Evolutionary conservation across 176 grass and related monocot species (phyloP), one percentile per base, ranked within the genome.

Genomic region (Hsuehochloa calcarea): DNA sequence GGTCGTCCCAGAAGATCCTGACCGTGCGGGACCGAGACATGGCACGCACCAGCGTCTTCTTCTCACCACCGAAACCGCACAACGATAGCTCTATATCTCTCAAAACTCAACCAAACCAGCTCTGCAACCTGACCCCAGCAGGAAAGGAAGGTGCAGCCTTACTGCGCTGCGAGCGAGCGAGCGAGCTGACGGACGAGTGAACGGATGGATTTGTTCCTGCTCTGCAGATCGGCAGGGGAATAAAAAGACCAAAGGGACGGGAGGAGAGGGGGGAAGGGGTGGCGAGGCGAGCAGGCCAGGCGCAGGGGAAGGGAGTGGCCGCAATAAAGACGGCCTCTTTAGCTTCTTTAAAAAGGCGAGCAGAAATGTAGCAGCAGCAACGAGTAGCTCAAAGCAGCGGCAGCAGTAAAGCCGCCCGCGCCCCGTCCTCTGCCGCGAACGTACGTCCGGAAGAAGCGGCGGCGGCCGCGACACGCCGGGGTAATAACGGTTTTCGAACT

Each of bases 1-100:
- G 96, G 84, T 98, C 96, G 52, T 88, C 88, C 96, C 96, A 98
- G 52, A 87, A 80, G 88, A 98, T 93, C 16, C 93, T 75, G 83
- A 98, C 66, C 37, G 87, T 95, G 47, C 93, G 88, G 62, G 85
- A 76, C 75, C 80, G 94, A 56, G 85, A 87, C 96, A 98, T 95
- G 82, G 67, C 70, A 29, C 64, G 87, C 40, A 14, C 25, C 10
- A 59, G 41, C 38, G 40, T 17, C 76, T 47, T 38, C 43, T 37
- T 11, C 65, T 41, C 65, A 20, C 63, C 65, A 26, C 60, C 60
- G 19, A 63, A 60, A 19, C n/a, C 49, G 19, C 61, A 12, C 25
- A 19, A 40, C 22, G 78, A 35, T 10, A 15, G 11, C 20, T 43
- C 19, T 65, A 0, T 22, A 2, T 12, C 38, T 62, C 29, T 31